These are phyloP conservation scores for Westerdykella sp. DNA, from an alignment of 2,329 filamentous ascomycete species.

Conservation along the genomic window DNA sequence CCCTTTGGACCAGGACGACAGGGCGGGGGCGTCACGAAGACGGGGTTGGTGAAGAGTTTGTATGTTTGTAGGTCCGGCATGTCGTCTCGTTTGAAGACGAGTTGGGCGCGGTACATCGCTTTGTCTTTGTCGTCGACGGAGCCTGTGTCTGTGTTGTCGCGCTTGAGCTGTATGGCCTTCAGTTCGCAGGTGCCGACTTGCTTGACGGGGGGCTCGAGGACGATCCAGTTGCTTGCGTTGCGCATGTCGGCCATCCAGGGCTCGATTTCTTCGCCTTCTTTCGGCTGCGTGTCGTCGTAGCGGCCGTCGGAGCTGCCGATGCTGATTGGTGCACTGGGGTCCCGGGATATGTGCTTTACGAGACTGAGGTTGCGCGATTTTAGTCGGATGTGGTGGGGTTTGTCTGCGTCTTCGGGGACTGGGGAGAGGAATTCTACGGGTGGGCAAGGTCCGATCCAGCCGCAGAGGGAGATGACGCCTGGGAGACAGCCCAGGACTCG, in stretches of 20 bases:
- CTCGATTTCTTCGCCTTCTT: background rate
- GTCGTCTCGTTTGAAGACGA: conserved; percentile 7
- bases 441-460: conserved; percentile 14
- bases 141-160: no score
- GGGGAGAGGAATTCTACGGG: background rate
- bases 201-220: background rate
- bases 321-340: background rate
- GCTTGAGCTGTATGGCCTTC: conserved; percentile 1
- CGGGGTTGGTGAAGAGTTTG: conserved; percentile 10
- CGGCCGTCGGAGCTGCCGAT: background rate
- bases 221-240: conserved; percentile 2
- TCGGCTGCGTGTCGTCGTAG: background rate
- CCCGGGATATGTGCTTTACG: background rate
- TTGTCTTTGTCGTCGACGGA: background rate
- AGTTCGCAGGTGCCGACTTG: background rate
- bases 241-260: background rate
- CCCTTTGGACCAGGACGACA: conserved; percentile 3
- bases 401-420: background rate
- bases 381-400: background rate
- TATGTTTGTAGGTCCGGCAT: conserved; percentile 1
- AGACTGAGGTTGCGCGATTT: background rate
- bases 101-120: conserved; percentile 3
- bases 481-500: conserved; percentile 10
- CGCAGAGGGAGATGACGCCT: conserved; percentile 6
- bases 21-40: conserved; percentile 5